Base-by-base conservation (phyloP, 495 filamentous ascomycete species). In the Penicillium turbatum region DNA sequence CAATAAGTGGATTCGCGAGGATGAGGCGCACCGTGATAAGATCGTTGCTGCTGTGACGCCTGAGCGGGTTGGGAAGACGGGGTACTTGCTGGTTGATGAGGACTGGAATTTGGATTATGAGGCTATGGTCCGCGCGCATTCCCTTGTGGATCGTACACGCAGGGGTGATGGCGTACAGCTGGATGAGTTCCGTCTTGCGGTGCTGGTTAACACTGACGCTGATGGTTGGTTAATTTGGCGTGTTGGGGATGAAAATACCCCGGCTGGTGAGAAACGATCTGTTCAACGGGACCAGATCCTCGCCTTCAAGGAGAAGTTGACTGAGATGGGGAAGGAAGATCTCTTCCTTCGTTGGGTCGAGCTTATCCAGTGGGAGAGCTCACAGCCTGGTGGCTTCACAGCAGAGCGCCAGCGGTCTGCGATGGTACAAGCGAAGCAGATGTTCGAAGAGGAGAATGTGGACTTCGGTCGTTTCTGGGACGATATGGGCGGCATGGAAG, bases 281-380 rank as follows among this genome's bases (percentile, higher is more conserved):
- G 62, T 51, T 10, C 73, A 77, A 31, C 69, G 84, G 13, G 78
- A 79, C 35, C 84, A 88, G 65, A 79, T 90, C 8, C 72, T 90
- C 37, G 72, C 76, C 1, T 90, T 93, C 63, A 82, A 85, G 63
- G 86, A 91, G 37, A 80, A 79, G 41, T 72, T 95, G 54, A 77
- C 80, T 3, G 75, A 75, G 2, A 71, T 91, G 64, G 87, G 87
- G 9, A 92, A 93, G 67, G 90, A 93, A 66, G 80, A 85, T 51
- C 66, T 95, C 7, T 95, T 95, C 71, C 93, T 85, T 68, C 79
- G 85, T 30, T 91, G 88, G 87, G 86, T 92, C 44, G 90, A 95
- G 71, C 68, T 93, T 50, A 76, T 95, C 35, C 89, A 95, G 67
- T 90, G 81, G 61, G 90, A 93, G 70, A 87, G 86, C 43, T 80